phyloP scores from a whole-genome alignment of 202 grass and related monocot genomes.

The Digitaria exilis region DNA sequence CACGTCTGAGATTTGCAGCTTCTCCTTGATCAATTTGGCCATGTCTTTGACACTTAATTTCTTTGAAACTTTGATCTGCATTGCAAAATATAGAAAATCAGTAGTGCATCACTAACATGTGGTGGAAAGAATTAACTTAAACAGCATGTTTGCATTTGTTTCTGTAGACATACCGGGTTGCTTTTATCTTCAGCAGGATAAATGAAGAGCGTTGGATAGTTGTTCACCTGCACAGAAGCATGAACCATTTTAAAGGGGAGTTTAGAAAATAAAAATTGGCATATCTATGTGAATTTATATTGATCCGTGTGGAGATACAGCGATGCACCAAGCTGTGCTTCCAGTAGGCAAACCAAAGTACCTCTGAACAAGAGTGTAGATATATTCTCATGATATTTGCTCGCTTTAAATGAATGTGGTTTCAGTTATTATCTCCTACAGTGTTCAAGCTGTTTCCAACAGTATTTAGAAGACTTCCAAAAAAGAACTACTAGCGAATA shows the following conservation, averaged over 20 bases:
- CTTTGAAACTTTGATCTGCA: constrained; percentile 87
- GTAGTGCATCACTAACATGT: background rate
- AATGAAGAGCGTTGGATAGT: constrained; percentile 77
- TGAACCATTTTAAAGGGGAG: background rate
- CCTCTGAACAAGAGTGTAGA: constrained; percentile 4
- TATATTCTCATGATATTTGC: background rate
- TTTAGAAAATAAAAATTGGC: background rate
- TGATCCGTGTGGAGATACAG: background rate
- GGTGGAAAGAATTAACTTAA: background rate
- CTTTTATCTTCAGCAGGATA: constrained; percentile 78
- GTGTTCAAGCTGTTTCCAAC: constrained; percentile 6
- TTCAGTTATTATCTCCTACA: background rate
- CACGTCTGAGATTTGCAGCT: constrained; percentile 37
- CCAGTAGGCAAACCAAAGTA: constrained; percentile 9
- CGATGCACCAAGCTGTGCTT: background rate
- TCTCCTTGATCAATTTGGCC: constrained; percentile 63
- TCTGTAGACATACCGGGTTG: constrained; percentile 62
- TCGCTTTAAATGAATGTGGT: background rate
- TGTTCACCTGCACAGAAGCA: constrained; percentile 57
- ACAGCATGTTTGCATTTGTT: constrained; percentile 9
- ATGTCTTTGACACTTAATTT: constrained; percentile 70
- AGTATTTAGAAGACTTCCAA: background rate
- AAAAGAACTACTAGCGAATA: background rate
- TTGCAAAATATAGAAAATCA: constrained; percentile 7
- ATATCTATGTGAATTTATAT: background rate